Percentiles rank a stretch among this genome's conserved stretches.
Conservation (phyloP, 441 rosid species). For the Hypseocharis bilobata region DNA sequence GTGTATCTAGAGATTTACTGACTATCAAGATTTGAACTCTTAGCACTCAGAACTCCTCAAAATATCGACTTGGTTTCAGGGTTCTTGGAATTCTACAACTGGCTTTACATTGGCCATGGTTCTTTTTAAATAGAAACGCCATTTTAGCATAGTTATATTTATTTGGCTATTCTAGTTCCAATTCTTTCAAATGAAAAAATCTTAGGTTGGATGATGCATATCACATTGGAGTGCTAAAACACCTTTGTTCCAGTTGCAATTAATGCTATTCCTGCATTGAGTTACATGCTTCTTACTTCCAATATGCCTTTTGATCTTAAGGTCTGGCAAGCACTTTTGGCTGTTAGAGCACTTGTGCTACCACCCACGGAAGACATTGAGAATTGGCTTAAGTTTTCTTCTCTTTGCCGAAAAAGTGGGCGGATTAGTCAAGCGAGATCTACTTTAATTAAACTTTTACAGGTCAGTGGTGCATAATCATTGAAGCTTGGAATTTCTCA, state of each 20-base stretch:
- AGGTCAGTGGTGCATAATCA: constrained; percentile 36
- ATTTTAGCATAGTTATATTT: no score
- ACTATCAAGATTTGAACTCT: neutral
- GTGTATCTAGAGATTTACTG: neutral
- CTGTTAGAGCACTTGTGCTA: constrained; percentile 86
- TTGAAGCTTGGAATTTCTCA: constrained; percentile 10
- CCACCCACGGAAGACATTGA: constrained; percentile 95
- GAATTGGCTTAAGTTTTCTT: constrained; percentile 93
- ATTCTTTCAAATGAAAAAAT: neutral
- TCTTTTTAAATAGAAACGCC: neutral
- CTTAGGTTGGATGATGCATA: no score
- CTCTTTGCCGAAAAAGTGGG: constrained; percentile 83
- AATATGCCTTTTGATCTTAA: constrained; percentile 24
- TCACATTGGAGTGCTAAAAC: neutral
- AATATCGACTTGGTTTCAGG: neutral
- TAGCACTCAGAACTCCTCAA: neutral
- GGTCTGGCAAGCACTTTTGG: constrained; percentile 94
- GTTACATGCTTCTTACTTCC: neutral
- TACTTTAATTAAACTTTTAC: constrained; percentile 79
- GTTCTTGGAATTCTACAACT: neutral
- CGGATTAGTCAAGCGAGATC: constrained; percentile 97
- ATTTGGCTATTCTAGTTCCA: neutral
- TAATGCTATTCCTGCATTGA: neutral
- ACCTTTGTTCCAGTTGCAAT: neutral
- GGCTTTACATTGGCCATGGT: neutral